Evolutionary conservation across 169 alveolate genomes (phyloP).

Genomic region (Plasmodium yoelii): DNA sequence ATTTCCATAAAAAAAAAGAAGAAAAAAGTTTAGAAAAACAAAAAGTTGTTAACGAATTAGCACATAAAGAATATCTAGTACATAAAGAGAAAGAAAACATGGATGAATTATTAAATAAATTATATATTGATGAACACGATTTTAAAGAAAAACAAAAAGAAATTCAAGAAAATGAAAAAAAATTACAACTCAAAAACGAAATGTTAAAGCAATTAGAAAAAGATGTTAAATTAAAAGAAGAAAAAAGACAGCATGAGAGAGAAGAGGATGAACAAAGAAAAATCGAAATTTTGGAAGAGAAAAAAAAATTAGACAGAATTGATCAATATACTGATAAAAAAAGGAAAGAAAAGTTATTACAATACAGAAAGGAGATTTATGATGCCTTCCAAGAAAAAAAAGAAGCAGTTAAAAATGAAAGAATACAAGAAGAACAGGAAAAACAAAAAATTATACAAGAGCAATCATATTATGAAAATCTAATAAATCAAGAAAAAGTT

Average conservation of each 20-base stretch:
- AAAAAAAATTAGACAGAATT: conserved; percentile 65
- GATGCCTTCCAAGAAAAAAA: conserved; percentile 68
- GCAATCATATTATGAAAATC: conserved; percentile 47
- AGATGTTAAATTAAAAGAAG: conserved; percentile 50
- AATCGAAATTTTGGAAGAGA: conserved; percentile 58
- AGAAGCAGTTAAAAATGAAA: conserved; percentile 55
- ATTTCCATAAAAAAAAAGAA: conserved; percentile 27
- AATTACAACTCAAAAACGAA: conserved; percentile 72
- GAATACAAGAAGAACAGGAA: conserved; percentile 49
- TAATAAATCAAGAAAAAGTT: conserved; percentile 50
- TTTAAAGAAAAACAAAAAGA: conserved; percentile 70
- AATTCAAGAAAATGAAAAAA: conserved; percentile 63
- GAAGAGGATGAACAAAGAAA: conserved; percentile 75
- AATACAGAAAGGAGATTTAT: conserved; percentile 72
- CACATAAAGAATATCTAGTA: conserved; percentile 66
- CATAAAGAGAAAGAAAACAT: conserved; percentile 69
- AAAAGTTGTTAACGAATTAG: conserved; percentile 72
- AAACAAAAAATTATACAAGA: conserved; percentile 58
- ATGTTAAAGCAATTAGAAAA: conserved; percentile 62
- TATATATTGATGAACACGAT: conserved; percentile 72
- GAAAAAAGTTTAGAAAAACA: conserved; percentile 68
- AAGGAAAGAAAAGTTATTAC: conserved; percentile 58
- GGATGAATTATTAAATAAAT: conserved; percentile 53
- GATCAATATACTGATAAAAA: conserved; percentile 74
- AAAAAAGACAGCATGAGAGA: conserved; percentile 42